These are phyloP conservation scores for Podospora pseudopauciseta DNA, from an alignment of 495 filamentous ascomycete species.

Conservation along the genomic window DNA sequence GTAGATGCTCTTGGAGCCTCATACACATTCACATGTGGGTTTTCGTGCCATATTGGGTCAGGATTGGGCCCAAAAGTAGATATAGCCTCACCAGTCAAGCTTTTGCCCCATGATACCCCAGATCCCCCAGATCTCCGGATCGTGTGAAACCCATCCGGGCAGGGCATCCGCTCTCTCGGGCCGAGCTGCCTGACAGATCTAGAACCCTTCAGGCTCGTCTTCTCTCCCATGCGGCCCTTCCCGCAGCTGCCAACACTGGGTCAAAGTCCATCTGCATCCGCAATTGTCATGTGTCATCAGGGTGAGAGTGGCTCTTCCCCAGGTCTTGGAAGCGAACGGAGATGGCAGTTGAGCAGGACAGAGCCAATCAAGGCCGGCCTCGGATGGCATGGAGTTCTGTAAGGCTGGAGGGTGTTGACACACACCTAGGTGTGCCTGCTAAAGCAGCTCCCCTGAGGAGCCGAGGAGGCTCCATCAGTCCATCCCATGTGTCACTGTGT, in stretches of 20 bases:
- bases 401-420: constrained; percentile 22
- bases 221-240: constrained; percentile 26
- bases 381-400: constrained; percentile 12
- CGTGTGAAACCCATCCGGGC: constrained; percentile 11
- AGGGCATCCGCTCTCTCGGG: constrained; percentile 5
- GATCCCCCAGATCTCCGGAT: constrained; percentile 1
- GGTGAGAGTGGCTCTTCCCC: constrained; percentile 21
- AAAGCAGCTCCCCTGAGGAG: background rate
- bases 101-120: constrained; percentile 6
- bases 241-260: constrained; percentile 14
- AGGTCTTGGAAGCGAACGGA: constrained; percentile 20
- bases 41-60: background rate
- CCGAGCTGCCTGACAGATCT: constrained; percentile 4
- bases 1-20: background rate
- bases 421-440: background rate
- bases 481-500: background rate
- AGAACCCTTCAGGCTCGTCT: constrained; percentile 9
- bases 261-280: constrained; percentile 17
- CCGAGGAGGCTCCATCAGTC: constrained; percentile 6
- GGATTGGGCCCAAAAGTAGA: background rate
- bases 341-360: constrained; percentile 10
- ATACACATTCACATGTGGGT: background rate
- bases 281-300: constrained; percentile 22
- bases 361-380: constrained; percentile 20
- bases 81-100: constrained; percentile 17